Evolutionary conservation across 2,329 filamentous ascomycete genomes (phyloP).

Genomic region (Tetracladium maxilliforme): DNA sequence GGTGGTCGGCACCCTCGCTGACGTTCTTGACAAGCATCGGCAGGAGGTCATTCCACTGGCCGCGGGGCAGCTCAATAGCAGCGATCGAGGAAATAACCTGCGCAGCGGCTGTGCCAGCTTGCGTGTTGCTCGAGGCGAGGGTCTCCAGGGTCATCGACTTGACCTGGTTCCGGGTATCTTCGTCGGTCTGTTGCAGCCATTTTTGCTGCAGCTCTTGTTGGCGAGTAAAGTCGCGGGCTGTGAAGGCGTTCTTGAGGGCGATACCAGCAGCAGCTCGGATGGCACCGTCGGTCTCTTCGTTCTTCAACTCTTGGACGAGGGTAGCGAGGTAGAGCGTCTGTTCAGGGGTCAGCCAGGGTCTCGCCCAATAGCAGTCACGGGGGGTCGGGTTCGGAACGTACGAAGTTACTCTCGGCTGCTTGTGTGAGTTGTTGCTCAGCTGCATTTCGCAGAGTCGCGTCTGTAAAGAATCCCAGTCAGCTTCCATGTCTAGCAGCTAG

Average conservation of each 20-base stretch:
- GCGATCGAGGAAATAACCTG: slow-evolving; percentile 95
- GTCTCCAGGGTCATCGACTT: slow-evolving; percentile 87
- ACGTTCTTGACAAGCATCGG: slow-evolving; percentile 81
- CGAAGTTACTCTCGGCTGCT: slow-evolving; percentile 90
- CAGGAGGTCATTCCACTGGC: slow-evolving; percentile 92
- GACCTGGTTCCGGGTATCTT: slow-evolving; percentile 71
- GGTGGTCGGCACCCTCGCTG: slow-evolving; percentile 67
- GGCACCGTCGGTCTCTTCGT: slow-evolving; percentile 67
- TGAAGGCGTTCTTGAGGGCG: slow-evolving; percentile 96
- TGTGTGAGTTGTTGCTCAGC: slow-evolving; percentile 90
- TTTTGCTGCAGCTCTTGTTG: slow-evolving; percentile 83
- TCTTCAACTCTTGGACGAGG: slow-evolving; percentile 86
- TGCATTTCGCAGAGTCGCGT: slow-evolving; percentile 76
- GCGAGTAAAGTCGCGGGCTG: slow-evolving; percentile 75
- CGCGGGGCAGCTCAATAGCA: slow-evolving; percentile 80
- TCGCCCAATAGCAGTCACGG: slow-evolving; percentile 11
- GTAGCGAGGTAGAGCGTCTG: slow-evolving; percentile 87
- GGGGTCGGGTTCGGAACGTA: slow-evolving; percentile 43
- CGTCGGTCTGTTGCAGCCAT: slow-evolving; percentile 77
- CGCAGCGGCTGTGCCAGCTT: slow-evolving; percentile 78
- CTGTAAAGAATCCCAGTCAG: slow-evolving; percentile 33
- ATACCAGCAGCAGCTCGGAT: slow-evolving; percentile 92
- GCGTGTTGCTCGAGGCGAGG: slow-evolving; percentile 60
- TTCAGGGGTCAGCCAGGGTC: slow-evolving; percentile 13
- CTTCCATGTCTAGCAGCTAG: slow-evolving; percentile 2